Evolutionary conservation across 192 early-diverging fungal genomes (phyloP), one percentile per base, ranked within the genome.

Genomic region (Podila epicladia): DNA sequence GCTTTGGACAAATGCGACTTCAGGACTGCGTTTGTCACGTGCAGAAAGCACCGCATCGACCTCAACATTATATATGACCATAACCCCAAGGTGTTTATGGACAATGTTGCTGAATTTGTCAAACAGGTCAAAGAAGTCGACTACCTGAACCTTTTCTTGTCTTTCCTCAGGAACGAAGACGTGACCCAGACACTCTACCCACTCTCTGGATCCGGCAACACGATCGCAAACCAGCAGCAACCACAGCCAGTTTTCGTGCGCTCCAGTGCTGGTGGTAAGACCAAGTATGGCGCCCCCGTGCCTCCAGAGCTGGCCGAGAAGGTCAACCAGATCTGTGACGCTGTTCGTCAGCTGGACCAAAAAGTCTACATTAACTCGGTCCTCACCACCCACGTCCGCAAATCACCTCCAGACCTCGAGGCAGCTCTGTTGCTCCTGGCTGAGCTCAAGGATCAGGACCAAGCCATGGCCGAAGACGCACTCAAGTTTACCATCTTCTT

Each of bases 401-500:
- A 91, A 62, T 74, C 78, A 0, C 97, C 96, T 8, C 91, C 96
- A 7, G 92, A 95, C 67, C 87, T 97, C 13, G 93, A 96, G 66
- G 85, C 87, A 7, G 94, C 96, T 0, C 90, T 99, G 85, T 45
- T 74, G 29, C 66, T 93, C 20, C 88, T 99, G 31, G 86, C 88
- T 0, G 66, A 86, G 26, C 80, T 94, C 75, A 91, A 89, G 88
- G 86, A 86, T 50, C 66, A 86, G 31, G 84, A 87, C 33, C 63
- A 88, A 31, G 83, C 87, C 9, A 88, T 89, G 35, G 93, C 95
- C 24, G 98, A 99, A 62, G 84, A 90, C 37, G 95, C 96, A 0
- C 83, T 98, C 41, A 95, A 95, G 64, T 98, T 97, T 75, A 87
- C 95, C 28, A 93, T 98, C 61, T 98, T 98, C 82, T 88, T 99